phyloP scores from a whole-genome alignment of 257 asterid species.

The Primulina huaijiensis region DNA sequence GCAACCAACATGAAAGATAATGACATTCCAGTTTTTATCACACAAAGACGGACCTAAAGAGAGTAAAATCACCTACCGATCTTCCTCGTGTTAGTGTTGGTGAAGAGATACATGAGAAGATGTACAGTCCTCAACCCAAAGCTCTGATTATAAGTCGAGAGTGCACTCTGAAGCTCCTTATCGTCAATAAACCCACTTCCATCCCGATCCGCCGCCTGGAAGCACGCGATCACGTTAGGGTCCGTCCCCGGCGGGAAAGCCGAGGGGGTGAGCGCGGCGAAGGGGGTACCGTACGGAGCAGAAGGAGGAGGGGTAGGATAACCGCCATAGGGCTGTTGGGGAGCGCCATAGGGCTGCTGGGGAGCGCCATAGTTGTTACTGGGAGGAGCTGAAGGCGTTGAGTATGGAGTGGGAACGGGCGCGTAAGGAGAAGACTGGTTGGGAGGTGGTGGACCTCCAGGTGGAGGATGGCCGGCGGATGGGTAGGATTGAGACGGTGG shows the following conservation, averaged over 20 bases:
- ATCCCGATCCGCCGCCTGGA: slow-evolving; percentile 84
- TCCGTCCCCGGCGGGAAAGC: slow-evolving; percentile 91
- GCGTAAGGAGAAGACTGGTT: slow-evolving; percentile 35
- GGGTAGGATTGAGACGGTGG: slow-evolving; percentile 27
- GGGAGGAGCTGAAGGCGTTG: slow-evolving; percentile 39
- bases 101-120: slow-evolving; percentile 82
- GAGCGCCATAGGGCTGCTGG: slow-evolving; percentile 27
- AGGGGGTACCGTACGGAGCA: slow-evolving; percentile 60
- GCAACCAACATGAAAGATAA: background rate
- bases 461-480: slow-evolving; percentile 27
- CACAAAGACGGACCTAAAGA: background rate
- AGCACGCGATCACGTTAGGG: slow-evolving; percentile 67
- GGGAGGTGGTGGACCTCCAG: slow-evolving; percentile 22
- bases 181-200: slow-evolving; percentile 95
- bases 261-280: slow-evolving; percentile 64
- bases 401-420: slow-evolving; percentile 37
- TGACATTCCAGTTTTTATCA: background rate
- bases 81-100: slow-evolving; percentile 69
- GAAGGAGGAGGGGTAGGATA: slow-evolving; percentile 40
- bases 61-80: slow-evolving; percentile 45
- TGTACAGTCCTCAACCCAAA: slow-evolving; percentile 88
- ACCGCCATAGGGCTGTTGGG: slow-evolving; percentile 33
- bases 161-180: slow-evolving; percentile 79
- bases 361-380: slow-evolving; percentile 37
- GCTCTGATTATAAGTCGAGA: slow-evolving; percentile 70